Conservation (phyloP, 257 asterid species). For the Rhazya stricta region DNA sequence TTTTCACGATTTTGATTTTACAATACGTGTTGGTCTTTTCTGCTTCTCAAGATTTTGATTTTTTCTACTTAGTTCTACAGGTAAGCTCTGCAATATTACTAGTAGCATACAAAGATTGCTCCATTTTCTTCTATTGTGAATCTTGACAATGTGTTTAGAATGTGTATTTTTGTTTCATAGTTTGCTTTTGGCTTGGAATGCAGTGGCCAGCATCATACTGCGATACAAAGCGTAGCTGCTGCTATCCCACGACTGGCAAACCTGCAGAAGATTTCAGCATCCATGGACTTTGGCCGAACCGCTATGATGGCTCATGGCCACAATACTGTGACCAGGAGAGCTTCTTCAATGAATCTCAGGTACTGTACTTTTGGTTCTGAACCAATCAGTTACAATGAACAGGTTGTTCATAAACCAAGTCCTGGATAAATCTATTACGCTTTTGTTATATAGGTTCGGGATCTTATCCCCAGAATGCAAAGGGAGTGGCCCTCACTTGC, state of each 20-base stretch:
- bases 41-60: not conserved
- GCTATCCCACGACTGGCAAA: constrained; percentile 66
- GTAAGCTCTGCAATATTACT: not conserved
- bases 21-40: not conserved
- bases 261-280: constrained; percentile 65
- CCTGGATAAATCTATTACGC: not conserved
- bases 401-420: not conserved
- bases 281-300: constrained; percentile 89
- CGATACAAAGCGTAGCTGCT: constrained; percentile 55
- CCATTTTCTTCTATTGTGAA: not conserved
- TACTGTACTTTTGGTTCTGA: constrained; percentile 11
- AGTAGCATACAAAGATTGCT: too few species aligned
- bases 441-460: constrained; percentile 40
- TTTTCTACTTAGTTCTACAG: constrained; percentile 12
- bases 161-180: not conserved
- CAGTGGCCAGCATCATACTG: constrained; percentile 83
- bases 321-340: constrained; percentile 46
- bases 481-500: constrained; percentile 74
- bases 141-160: not conserved
- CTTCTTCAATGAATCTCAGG: constrained; percentile 50
- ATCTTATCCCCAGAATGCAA: constrained; percentile 50
- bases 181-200: not conserved
- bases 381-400: not conserved
- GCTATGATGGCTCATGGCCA: constrained; percentile 54
- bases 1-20: not conserved